Percentiles rank a stretch among this genome's conserved stretches.
These are phyloP conservation scores for Tanacetum coccineum DNA, from an alignment of 129 eudicot genomes.

Conservation along the genomic window DNA sequence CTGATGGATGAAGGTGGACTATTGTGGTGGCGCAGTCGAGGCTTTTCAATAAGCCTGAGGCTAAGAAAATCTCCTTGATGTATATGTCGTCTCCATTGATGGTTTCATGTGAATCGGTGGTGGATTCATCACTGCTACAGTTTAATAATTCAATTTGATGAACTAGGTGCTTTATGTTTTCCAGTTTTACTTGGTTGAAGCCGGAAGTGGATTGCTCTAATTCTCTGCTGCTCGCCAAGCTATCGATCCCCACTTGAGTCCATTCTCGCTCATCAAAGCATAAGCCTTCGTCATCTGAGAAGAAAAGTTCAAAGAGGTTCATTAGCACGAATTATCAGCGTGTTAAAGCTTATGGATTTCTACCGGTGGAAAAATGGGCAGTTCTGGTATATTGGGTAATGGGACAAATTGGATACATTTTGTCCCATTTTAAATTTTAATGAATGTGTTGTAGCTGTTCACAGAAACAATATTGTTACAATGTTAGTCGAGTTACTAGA, in stretches of 20 bases:
- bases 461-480: too few relatives aligned
- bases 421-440: background rate
- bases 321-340: constrained; percentile 15
- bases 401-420: background rate
- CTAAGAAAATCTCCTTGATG: constrained; percentile 52
- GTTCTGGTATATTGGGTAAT: background rate
- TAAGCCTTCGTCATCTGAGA: constrained; percentile 44
- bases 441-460: background rate
- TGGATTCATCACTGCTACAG: constrained; percentile 31
- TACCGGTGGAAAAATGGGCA: background rate
- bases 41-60: constrained; percentile 51
- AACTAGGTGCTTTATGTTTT: constrained; percentile 43
- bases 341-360: background rate
- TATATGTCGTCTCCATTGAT: constrained; percentile 46
- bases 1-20: constrained; percentile 41
- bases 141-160: constrained; percentile 38
- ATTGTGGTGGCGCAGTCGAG: constrained; percentile 31
- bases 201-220: constrained; percentile 12
- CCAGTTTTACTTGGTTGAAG: constrained; percentile 31
- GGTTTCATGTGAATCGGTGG: constrained; percentile 28
- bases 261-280: constrained; percentile 48
- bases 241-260: constrained; percentile 36
- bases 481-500: too few relatives aligned
- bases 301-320: background rate
- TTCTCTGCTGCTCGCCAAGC: constrained; percentile 31